Base-by-base conservation (phyloP, 164 flowering plant species). In the Berberis vulgaris region DNA sequence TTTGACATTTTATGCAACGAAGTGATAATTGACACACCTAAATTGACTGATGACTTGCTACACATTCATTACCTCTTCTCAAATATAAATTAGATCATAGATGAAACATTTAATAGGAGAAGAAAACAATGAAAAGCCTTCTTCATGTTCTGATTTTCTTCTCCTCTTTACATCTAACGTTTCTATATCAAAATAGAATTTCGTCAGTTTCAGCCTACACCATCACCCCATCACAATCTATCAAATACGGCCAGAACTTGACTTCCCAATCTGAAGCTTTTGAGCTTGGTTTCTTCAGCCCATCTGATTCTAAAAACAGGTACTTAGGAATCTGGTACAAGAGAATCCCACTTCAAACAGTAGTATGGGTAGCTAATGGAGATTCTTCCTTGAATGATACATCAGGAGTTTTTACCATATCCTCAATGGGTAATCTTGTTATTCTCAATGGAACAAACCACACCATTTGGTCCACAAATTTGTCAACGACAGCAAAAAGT, bases 351-450 rank as follows among this genome's bases (percentile, higher is more conserved):
- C 6, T 45, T 54, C 52, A 0, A 61, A 61, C 54, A 7, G 38
- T 41, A 10, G 67, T 65, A 8, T 65, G 67, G 67, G 67, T 65
- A 1, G 61, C 61, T 6, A 65, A 65, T 12, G 57, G 61, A 65
- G 47, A 65, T 10, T 2, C 4, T 2, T 54, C 67, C 2, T 6
- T 65, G 0, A 58, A 58, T 39, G 62, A 66, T 59, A 10, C 57
- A 41, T 49, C 63, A 1, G 69, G 63, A 11, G 59, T 38, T 59
- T 12, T 59, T 2, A 43, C 38, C 5, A 50, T 66, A 2, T 7
- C 3, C 3, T 0, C 1, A 8, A 41, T 49, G 13, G 68, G 68
- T 11, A 49, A 66, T 57, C 44, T 66, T 7, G 68, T 58, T 8
- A 2, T 58, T 49, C 41, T 49, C 6, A 26, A 59, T 26, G 11